Percentiles rank a stretch among this genome's conserved stretches.
phyloP scores from a whole-genome alignment of 2,329 filamentous ascomycete genomes.

The Colletotrichum tabaci region DNA sequence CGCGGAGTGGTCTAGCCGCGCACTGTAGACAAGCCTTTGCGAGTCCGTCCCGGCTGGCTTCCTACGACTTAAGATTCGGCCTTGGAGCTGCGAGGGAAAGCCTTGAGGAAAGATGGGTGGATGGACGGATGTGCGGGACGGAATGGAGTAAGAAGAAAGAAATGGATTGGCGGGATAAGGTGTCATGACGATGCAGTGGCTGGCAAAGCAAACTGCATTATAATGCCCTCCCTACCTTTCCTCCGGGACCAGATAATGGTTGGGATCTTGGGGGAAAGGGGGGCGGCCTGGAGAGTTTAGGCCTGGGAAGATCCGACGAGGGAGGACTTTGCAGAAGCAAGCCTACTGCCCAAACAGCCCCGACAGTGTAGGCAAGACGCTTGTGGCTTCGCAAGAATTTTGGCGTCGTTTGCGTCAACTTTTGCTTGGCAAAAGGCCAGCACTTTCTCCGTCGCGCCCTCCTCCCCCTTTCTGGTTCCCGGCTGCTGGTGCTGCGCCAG shows the following conservation, averaged over 20 bases:
- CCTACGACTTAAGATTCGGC: neutral
- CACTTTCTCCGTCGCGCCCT: neutral
- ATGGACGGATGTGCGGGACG: constrained; percentile 26
- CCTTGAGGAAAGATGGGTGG: constrained; percentile 6
- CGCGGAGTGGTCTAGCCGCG: neutral
- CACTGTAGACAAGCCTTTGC: neutral
- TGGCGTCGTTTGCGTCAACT: constrained; percentile 18
- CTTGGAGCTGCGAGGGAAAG: neutral
- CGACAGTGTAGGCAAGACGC: constrained; percentile 1
- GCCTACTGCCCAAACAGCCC: constrained; percentile 35
- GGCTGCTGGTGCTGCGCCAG: neutral
- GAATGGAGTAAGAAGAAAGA: constrained; percentile 27
- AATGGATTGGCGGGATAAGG: constrained; percentile 33
- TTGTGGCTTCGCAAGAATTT: constrained; percentile 28
- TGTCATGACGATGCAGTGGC: neutral
- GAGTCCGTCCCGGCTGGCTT: neutral
- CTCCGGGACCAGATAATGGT: constrained; percentile 30
- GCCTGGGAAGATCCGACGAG: too few relatives aligned
- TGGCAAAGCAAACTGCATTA: constrained; percentile 11
- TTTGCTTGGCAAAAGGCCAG: constrained; percentile 34
- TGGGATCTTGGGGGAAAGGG: constrained; percentile 15
- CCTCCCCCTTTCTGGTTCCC: neutral
- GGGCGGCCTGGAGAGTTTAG: neutral
- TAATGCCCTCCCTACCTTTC: constrained; percentile 21
- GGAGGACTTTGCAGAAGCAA: constrained; percentile 18